phyloP scores from a whole-genome alignment of 1,139 yeast species.

The Hemisphaericaspora xylanilytica region DNA sequence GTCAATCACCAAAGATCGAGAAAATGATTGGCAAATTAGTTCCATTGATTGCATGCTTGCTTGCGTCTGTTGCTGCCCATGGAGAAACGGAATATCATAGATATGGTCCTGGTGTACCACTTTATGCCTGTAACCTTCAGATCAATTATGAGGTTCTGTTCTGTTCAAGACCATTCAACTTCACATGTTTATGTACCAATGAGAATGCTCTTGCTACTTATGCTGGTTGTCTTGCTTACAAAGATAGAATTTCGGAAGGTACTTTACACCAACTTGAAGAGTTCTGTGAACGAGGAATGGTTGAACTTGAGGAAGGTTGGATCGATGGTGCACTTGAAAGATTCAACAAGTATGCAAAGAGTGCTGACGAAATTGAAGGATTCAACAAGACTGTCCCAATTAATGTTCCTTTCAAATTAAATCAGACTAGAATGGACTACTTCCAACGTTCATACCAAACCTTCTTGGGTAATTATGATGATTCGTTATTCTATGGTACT shows the following conservation, averaged over 20 bases:
- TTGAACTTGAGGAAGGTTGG: conserved; percentile 17
- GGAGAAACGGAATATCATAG: background rate
- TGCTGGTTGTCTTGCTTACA: conserved; percentile 17
- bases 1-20: no score
- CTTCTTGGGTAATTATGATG: background rate
- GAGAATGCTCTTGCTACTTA: conserved; percentile 16
- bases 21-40: background rate
- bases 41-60: background rate
- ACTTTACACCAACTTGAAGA: conserved; percentile 5
- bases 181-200: conserved; percentile 14
- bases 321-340: conserved; percentile 17
- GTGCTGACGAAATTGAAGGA: conserved; percentile 19
- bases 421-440: conserved; percentile 12
- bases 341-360: conserved; percentile 20
- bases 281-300: conserved; percentile 14
- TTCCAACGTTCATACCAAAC: conserved; percentile 21
- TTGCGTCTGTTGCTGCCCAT: background rate
- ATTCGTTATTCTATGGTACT: background rate
- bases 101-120: conserved; percentile 7
- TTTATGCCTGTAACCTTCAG: conserved; percentile 19
- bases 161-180: conserved; percentile 2
- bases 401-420: conserved; percentile 23
- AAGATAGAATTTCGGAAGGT: conserved; percentile 3
- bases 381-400: conserved; percentile 22
- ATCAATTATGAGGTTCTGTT: conserved; percentile 8